A percentile compares a stretch with the other conserved stretches of the same genome.
Evolutionary conservation across 352 stramenopile genomes (phyloP).

Genomic region (Globisporangium recalcitrans): DNA sequence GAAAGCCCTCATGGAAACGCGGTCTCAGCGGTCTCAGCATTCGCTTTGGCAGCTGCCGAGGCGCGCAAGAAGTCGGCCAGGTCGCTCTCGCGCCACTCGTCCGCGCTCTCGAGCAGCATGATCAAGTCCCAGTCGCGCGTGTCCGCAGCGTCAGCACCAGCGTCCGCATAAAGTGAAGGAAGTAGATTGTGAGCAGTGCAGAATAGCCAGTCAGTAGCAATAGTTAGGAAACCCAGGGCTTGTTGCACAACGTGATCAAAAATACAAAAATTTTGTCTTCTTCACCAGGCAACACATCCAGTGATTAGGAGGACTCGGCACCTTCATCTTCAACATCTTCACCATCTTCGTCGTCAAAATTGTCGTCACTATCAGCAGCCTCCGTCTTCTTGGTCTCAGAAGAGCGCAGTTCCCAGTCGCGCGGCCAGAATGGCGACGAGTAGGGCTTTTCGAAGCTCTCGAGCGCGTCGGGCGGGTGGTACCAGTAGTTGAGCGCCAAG

Average conservation of each 20-base stretch:
- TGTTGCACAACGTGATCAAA: background rate
- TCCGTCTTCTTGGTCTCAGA: slow-evolving; percentile 1
- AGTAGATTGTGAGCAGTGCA: background rate
- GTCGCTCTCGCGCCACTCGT: slow-evolving; percentile 45
- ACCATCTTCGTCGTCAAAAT: background rate
- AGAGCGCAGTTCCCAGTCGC: slow-evolving; percentile 55
- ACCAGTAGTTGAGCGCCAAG: slow-evolving; percentile 89
- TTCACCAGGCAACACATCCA: background rate
- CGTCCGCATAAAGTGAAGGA: background rate
- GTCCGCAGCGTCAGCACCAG: background rate
- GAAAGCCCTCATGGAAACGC: slow-evolving; percentile 20
- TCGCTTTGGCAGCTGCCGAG: slow-evolving; percentile 40
- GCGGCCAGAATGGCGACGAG: slow-evolving; percentile 68
- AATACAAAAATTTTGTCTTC: slow-evolving; percentile 5
- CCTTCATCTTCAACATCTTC: slow-evolving; percentile 9
- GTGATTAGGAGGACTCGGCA: background rate
- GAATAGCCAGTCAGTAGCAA: background rate
- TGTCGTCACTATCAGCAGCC: background rate
- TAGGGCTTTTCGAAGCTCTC: slow-evolving; percentile 64
- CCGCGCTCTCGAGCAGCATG: slow-evolving; percentile 20
- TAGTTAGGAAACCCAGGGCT: background rate
- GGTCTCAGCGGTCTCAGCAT: slow-evolving; percentile 46
- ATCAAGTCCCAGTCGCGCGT: slow-evolving; percentile 2
- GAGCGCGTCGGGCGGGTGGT: slow-evolving; percentile 73
- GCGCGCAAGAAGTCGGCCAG: slow-evolving; percentile 48